phyloP scores from a whole-genome alignment of 2,329 filamentous ascomycete genomes.

The Penicillium sp. region DNA sequence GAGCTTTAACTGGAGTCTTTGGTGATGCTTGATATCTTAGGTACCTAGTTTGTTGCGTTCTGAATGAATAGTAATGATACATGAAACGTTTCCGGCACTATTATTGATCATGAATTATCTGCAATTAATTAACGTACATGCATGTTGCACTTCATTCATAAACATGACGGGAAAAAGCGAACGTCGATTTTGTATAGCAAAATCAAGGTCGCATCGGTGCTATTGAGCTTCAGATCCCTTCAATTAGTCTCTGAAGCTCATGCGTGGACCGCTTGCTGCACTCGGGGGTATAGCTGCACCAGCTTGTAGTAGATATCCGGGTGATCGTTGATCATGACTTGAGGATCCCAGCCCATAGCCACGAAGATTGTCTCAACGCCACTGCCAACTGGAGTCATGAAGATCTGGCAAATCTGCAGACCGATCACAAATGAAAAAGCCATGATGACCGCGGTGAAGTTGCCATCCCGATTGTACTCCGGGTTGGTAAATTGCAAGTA shows the following conservation, averaged over 20 bases:
- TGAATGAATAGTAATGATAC: conserved; percentile 17
- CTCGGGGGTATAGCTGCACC: conserved; percentile 77
- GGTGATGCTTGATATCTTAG: background rate
- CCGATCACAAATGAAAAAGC: conserved; percentile 88
- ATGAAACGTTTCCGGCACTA: conserved; percentile 12
- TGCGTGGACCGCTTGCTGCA: conserved; percentile 75
- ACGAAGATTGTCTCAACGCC: conserved; percentile 94
- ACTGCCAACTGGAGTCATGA: conserved; percentile 81
- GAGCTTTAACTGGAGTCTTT: conserved; percentile 1
- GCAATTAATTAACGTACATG: background rate
- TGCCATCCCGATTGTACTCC: conserved; percentile 66
- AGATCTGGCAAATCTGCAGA: conserved; percentile 83
- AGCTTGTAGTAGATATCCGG: conserved; percentile 77
- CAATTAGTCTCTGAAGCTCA: conserved; percentile 24
- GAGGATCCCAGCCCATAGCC: conserved; percentile 64
- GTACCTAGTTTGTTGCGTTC: background rate
- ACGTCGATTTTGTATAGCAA: background rate
- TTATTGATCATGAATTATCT: background rate
- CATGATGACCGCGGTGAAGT: conserved; percentile 73
- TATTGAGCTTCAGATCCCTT: background rate
- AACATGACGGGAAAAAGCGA: background rate
- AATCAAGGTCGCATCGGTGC: background rate
- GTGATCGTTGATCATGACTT: conserved; percentile 75
- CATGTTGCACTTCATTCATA: background rate
- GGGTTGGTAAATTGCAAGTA: conserved; percentile 82